Base-by-base conservation (phyloP, 208 protist genomes). In the Balamuthia mandrillaris region DNA sequence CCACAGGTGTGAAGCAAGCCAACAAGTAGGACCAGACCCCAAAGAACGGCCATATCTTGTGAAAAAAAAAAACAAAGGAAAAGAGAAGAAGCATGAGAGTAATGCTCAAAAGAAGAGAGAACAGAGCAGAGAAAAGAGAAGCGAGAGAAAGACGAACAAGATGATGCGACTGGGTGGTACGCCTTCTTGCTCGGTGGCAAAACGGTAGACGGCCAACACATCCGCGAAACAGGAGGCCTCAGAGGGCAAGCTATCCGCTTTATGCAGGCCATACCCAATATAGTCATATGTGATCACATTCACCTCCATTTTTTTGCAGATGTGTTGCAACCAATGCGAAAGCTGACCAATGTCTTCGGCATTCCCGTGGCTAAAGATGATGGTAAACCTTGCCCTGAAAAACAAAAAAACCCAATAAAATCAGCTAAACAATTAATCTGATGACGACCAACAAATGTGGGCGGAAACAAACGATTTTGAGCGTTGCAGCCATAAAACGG, bases 341-440 rank as follows among this genome's bases (percentile, higher is more conserved):
- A 78, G 68, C 44, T 78, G 68, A 9, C 68, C 68, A 42, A 78
- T 78, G 68, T 78, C 68, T 35, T 78, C 68, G 7, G 68, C 68
- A 31, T 78, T 78, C 1, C 68, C 68, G 29, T 78, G 68, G 24
- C 68, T 78, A 31, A 78, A 78, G 29, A 78, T 16, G 3, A 78
- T 56, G 7, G 68, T 78, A 27, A 78, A 78, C 27, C 68, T 24
- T 2, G 68, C 45, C 29, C 68, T 78, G 45, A 68, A 12, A 47
- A 10, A 54, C 2, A 3, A 56, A 1, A 75, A n/a, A 21, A n/a
- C 6, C 6, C 2, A 24, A 52, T 37, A 24, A 51, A 29, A 75
- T 75, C 31, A 24, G 29, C 18, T 54, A 54, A 54, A 24, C 18
- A 54, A 54, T 54, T 54, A 54, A 54, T 54, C 18, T 24, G 14